Percentiles rank a stretch among this genome's conserved stretches.
These are phyloP conservation scores for Cornus kousa DNA, from an alignment of 148 eudicot genomes.

Conservation along the genomic window DNA sequence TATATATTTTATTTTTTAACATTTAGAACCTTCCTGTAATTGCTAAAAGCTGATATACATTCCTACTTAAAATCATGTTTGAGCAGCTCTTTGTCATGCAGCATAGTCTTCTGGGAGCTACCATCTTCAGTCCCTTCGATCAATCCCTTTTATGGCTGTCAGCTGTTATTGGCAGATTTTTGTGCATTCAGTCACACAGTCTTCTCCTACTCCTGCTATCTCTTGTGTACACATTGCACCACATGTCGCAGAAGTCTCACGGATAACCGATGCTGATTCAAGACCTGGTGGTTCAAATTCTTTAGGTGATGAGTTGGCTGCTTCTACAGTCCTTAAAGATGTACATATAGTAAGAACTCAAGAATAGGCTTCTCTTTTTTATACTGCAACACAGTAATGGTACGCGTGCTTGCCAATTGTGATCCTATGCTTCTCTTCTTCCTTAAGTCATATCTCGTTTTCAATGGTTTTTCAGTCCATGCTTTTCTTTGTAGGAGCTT, in stretches of 20 bases:
- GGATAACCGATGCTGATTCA: slow-evolving; percentile 30
- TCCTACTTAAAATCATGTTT: neutral
- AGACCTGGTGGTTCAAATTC: slow-evolving; percentile 29
- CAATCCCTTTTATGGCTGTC: slow-evolving; percentile 16
- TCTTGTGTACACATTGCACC: slow-evolving; percentile 46
- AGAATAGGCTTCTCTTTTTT: neutral
- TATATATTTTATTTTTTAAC: no score
- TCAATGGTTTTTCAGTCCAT: neutral
- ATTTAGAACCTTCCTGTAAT: neutral
- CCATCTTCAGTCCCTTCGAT: neutral
- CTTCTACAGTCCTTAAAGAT: slow-evolving; percentile 37
- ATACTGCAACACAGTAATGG: neutral
- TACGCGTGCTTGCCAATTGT: neutral
- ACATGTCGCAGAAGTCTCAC: slow-evolving; percentile 38
- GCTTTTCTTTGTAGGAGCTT: neutral
- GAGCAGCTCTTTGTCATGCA: slow-evolving; percentile 12
- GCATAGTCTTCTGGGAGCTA: neutral
- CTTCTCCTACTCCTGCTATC: slow-evolving; percentile 47
- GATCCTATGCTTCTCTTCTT: neutral
- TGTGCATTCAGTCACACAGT: slow-evolving; percentile 46
- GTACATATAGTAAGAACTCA: slow-evolving; percentile 50
- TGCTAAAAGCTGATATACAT: neutral
- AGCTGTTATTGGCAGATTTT: slow-evolving; percentile 14
- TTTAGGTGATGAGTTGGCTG: slow-evolving; percentile 10
- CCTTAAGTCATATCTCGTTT: neutral